Base-by-base conservation (phyloP, 1,139 yeast genomes). In the Geotrichum siamense region DNA sequence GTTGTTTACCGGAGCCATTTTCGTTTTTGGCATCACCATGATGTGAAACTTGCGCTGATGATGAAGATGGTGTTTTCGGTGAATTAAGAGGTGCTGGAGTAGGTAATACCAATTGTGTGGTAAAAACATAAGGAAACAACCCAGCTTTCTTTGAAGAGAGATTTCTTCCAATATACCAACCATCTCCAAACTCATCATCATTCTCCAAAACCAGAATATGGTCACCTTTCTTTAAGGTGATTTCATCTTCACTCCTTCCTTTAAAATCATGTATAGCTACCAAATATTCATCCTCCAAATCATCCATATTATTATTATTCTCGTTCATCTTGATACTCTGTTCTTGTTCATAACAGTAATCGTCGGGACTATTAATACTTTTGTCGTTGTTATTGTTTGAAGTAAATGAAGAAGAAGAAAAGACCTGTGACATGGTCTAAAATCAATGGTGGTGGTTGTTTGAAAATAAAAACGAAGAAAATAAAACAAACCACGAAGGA, bases 141-240 rank as follows among this genome's bases (percentile, higher is more conserved):
- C 98, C 98, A 9, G 84, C 87, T 48, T 76, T 74, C 41, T 75
- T 75, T 0, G 89, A 79, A 39, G 74, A 60, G 44, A 84, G 61
- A 55, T 89, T 87, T 51, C 80, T 79, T 8, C 97, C 96, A 52
- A 75, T 75, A 58, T 81, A 91, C 99, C 99, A 91, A n/a, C 97
- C 97, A 62, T 91, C 99, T 54, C 85, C 83, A 63, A 83, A 91
- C 57, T 85, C 96, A 51, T 80, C 76, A 63, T 91, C 99, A 61
- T 87, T 96, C 35, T 94, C 86, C 22, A 93, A 74, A 13, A 91
- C 87, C 61, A 87, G 93, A 45, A 93, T 74, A 52, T 78, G 80
- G 57, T 91, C 97, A 21, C 97, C 97, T 21, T 82, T 77, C 41
- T 71, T 72, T 52, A 91, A 70, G 38, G 80, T 76, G 39, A 91